These are phyloP conservation scores for Sphagnum fallax DNA, from an alignment of 228 moss, liverwort and hornwort genomes.

Conservation along the genomic window DNA sequence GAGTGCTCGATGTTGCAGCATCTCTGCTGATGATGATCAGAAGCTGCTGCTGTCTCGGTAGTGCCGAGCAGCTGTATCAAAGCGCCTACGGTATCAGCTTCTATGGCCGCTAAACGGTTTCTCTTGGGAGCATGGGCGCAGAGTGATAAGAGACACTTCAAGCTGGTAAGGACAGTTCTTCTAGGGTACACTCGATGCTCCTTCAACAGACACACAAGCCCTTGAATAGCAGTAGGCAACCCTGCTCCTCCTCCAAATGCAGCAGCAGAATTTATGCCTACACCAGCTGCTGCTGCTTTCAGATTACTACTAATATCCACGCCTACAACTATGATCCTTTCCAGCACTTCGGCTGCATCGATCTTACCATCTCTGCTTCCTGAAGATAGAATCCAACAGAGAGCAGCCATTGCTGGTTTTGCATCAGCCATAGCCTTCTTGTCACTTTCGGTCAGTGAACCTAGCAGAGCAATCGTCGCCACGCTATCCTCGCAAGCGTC, in stretches of 20 bases:
- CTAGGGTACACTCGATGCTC: slow-evolving; percentile 15
- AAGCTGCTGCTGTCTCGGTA: slow-evolving; percentile 28
- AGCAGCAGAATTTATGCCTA: background rate
- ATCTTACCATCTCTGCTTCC: slow-evolving; percentile 55
- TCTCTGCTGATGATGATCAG: slow-evolving; percentile 13
- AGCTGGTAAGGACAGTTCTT: slow-evolving; percentile 15
- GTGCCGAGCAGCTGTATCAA: slow-evolving; percentile 17
- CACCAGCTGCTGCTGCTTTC: slow-evolving; percentile 38
- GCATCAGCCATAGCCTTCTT: slow-evolving; percentile 32
- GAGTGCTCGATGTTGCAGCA: slow-evolving; percentile 36
- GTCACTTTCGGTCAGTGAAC: slow-evolving; percentile 16
- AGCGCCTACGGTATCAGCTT: slow-evolving; percentile 25
- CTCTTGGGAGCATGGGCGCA: slow-evolving; percentile 21
- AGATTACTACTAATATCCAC: slow-evolving; percentile 42
- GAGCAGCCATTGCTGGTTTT: slow-evolving; percentile 17
- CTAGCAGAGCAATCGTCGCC: slow-evolving; percentile 15
- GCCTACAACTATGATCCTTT: slow-evolving; percentile 35
- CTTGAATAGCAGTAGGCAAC: slow-evolving; percentile 30
- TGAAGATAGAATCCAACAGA: slow-evolving; percentile 30
- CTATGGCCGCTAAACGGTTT: slow-evolving; percentile 28
- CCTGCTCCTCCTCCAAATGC: too few relatives aligned
- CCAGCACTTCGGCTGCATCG: slow-evolving; percentile 44
- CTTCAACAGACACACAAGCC: slow-evolving; percentile 32
- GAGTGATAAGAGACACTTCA: slow-evolving; percentile 24
- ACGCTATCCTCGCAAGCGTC: slow-evolving; percentile 23